Base-by-base conservation (phyloP, 164 flowering plant species). In the Paratinospora sagittata region DNA sequence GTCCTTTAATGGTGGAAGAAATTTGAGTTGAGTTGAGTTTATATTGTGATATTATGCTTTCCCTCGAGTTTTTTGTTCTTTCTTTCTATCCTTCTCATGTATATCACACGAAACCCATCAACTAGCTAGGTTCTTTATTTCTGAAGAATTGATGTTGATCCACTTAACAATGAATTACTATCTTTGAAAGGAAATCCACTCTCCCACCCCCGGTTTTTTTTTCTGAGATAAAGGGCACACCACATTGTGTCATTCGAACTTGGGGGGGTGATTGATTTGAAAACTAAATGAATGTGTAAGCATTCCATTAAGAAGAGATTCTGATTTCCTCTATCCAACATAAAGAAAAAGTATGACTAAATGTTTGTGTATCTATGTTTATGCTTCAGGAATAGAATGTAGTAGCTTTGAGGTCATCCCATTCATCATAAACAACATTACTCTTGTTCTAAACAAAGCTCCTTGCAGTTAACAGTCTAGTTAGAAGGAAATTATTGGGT, bases 231-330 rank as follows among this genome's bases (percentile, higher is more conserved):
- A 66, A n/a, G 68, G 21, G 33, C 66, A 13, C 37, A 27, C 68
- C 52, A 21, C 24, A 65, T 36, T 19, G 9, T 65, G 26, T 37
- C 24, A 6, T 45, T 43, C 27, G 39, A 27, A 45, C 3, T 27
- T 45, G 14, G 34, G 34, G 34, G 34, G 34, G 8, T 27, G 63
- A 33, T 68, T 52, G 41, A 68, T 68, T 68, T 68, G 71, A 68
- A 66, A 26, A 52, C 27, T 66, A 66, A 66, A 39, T 34, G 63
- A 61, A 69, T 69, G 27, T 49, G 13, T 30, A 55, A 52, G 62
- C 62, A 68, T 34, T 41, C 61, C 60, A 68, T 47, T 68, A 47
- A 52, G 62, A 21, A 27, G 70, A 68, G 70, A 68, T 68, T 47
- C 68, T 66, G 26, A 66, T 49, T 33, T 49, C 33, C n/a, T 19